Evolutionary conservation across 495 filamentous ascomycete genomes (phyloP), one percentile per base, ranked within the genome.

Genomic region (Aspergillus olivimuriae): DNA sequence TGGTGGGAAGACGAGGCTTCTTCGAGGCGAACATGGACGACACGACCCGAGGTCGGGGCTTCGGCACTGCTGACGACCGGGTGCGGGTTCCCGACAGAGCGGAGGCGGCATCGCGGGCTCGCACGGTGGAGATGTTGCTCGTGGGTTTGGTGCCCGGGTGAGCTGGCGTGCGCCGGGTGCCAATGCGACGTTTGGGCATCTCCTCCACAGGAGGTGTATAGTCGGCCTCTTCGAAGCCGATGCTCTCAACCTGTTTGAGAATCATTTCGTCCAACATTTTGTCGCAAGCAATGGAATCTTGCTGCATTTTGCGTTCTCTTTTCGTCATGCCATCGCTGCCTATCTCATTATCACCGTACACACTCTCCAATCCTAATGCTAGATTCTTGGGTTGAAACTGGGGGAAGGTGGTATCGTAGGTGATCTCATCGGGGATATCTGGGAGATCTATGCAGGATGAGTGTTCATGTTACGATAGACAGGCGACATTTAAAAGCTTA

Each of bases 401-500:
- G 7, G 70, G 68, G 51, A 70, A 72, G 0, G 57, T 66, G 1
- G 79, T 62, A 56, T 64, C 76, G 34, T 83, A 77, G 11, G 78
- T 79, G 40, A 88, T 77, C 39, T 89, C 81, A 40, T 94, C 86
- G 16, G 86, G 85, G 43, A 83, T 55, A 56, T 94, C 90, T 0
- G 83, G 84, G 4, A 84, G 70, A 37, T 83, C 85, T 73, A 62
- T 62, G 18, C 52, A 10, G 18, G 28, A 48, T 47, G 69, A 77
- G 47, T 72, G 4, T 14, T 9, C 9, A 70, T 17, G 54, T 57
- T 43, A 66, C 66, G 48, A 76, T 66, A 7, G 41, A 42, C 3
- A 26, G 31, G 28, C 14, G 11, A 2, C 18, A 40, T 33, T 24
- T 35, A 10, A 21, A n/a, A 19, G 17, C 57, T 39, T 59, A 81